These are phyloP conservation scores for Macrolepiota albuminosa DNA, from an alignment of 768 basidiomycete species.

Conservation along the genomic window DNA sequence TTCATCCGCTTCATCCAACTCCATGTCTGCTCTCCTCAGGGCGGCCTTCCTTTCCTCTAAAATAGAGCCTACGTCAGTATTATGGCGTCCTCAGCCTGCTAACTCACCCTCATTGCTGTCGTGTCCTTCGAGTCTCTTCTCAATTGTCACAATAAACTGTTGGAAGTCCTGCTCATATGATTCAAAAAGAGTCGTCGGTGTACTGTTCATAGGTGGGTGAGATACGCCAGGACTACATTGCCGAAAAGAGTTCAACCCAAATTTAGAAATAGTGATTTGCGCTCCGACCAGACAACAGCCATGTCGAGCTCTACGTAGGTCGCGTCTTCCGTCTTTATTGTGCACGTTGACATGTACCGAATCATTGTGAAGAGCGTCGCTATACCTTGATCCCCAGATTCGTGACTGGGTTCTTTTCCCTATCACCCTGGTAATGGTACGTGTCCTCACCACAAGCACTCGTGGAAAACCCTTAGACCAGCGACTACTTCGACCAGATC, in stretches of 20 bases:
- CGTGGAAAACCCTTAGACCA: not conserved
- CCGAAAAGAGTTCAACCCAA: not conserved
- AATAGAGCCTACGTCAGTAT: conserved; percentile 1
- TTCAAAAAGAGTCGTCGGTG: conserved; percentile 83
- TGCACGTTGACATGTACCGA: not conserved
- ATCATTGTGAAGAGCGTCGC: conserved; percentile 35
- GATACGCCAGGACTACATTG: not conserved
- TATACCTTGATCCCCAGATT: conserved; percentile 92
- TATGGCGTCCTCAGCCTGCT: not conserved
- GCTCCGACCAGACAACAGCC: conserved; percentile 15
- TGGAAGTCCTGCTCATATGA: conserved; percentile 92
- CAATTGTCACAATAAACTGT: conserved; percentile 71
- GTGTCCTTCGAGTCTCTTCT: conserved; percentile 71
- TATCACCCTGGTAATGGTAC: conserved; percentile 94
- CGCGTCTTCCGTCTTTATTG: not conserved
- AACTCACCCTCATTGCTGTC: conserved; percentile 55
- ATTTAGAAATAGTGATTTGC: not conserved
- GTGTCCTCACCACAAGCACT: conserved; percentile 19
- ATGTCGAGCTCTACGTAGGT: conserved; percentile 47
- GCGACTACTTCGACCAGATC: conserved; percentile 46
- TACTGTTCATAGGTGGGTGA: conserved; percentile 58
- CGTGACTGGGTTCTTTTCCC: conserved; percentile 94
- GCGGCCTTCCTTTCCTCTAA: conserved; percentile 81
- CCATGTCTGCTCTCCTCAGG: conserved; percentile 85
- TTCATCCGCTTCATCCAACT: conserved; percentile 97